These are phyloP conservation scores for Septoria linicola DNA, from an alignment of 2,329 filamentous ascomycete genomes.

Conservation along the genomic window DNA sequence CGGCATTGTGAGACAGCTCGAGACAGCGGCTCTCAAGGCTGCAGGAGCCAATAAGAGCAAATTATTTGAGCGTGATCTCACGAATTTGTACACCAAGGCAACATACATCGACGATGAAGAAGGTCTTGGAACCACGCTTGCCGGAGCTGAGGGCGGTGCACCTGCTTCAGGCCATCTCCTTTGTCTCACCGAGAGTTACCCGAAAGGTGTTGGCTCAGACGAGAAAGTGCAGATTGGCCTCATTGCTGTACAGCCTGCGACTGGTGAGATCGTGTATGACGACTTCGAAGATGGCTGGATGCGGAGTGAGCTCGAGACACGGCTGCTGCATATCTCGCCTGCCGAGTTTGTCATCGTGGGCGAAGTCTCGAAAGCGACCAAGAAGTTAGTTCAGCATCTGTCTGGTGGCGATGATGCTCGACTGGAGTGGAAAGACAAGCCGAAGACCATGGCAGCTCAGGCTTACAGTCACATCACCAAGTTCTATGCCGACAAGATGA, in stretches of 20 bases:
- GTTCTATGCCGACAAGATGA: conserved; percentile 87
- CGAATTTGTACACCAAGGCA: conserved; percentile 95
- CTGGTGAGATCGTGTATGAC: conserved; percentile 93
- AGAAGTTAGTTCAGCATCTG: conserved; percentile 87
- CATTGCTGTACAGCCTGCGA: conserved; percentile 90
- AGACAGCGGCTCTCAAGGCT: conserved; percentile 94
- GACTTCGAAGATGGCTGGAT: conserved; percentile 97
- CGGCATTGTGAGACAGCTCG: conserved; percentile 88
- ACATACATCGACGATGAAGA: conserved; percentile 95
- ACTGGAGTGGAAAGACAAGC: conserved; percentile 73
- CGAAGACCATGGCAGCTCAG: conserved; percentile 79
- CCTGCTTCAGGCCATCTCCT: conserved; percentile 80
- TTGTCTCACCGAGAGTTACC: conserved; percentile 81
- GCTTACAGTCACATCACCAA: conserved; percentile 84
- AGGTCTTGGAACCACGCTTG: conserved; percentile 62
- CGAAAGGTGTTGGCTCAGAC: conserved; percentile 78
- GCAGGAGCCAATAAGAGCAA: conserved; percentile 91
- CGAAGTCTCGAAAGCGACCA: conserved; percentile 82
- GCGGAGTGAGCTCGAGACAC: conserved; percentile 91
- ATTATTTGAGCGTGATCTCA: conserved; percentile 88
- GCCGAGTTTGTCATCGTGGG: conserved; percentile 95
- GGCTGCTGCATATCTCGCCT: conserved; percentile 91
- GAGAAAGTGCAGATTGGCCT: conserved; percentile 92
- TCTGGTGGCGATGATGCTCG: conserved; percentile 86
- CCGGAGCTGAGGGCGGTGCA: conserved; percentile 56